Evolutionary conservation across 2,329 filamentous ascomycete species (phyloP).

Genomic region (Cytospora schulzeri): DNA sequence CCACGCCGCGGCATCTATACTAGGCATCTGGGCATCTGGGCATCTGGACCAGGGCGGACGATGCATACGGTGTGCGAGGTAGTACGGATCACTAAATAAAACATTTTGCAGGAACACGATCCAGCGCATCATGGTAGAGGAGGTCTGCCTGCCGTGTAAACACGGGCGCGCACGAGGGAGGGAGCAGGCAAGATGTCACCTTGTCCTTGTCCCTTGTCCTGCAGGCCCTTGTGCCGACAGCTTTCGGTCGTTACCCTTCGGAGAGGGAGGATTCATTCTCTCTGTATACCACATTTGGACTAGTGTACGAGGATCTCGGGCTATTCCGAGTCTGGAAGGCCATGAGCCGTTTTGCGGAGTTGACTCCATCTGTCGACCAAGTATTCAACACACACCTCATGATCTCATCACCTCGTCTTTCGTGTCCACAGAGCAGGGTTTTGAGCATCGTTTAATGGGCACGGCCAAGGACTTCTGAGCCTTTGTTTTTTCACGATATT

Average conservation of each 20-base stretch:
- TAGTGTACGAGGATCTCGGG: not conserved
- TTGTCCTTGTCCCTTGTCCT: not conserved
- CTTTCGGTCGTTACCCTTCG: slow-evolving; percentile 2
- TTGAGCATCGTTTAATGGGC: not conserved
- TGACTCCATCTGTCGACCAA: slow-evolving; percentile 1
- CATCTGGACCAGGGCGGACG: slow-evolving; percentile 8
- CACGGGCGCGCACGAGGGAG: not conserved
- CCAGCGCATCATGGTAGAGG: not conserved
- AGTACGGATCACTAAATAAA: not conserved
- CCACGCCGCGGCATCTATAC: too few species aligned
- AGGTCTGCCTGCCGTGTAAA: not conserved
- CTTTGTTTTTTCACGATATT: not conserved
- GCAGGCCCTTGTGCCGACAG: not conserved
- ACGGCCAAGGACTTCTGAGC: not conserved
- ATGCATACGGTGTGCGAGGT: not conserved
- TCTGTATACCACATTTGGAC: not conserved
- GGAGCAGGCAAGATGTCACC: not conserved
- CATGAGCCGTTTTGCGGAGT: slow-evolving; percentile 8
- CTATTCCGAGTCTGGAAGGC: slow-evolving; percentile 13
- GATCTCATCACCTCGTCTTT: not conserved
- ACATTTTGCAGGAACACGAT: not conserved
- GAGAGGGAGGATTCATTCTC: not conserved
- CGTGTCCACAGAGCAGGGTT: not conserved
- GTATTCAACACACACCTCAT: not conserved
- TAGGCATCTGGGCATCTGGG: not conserved